Evolutionary conservation across 352 stramenopile species (phyloP).

Genomic region (Globisporangium megalacanthum): DNA sequence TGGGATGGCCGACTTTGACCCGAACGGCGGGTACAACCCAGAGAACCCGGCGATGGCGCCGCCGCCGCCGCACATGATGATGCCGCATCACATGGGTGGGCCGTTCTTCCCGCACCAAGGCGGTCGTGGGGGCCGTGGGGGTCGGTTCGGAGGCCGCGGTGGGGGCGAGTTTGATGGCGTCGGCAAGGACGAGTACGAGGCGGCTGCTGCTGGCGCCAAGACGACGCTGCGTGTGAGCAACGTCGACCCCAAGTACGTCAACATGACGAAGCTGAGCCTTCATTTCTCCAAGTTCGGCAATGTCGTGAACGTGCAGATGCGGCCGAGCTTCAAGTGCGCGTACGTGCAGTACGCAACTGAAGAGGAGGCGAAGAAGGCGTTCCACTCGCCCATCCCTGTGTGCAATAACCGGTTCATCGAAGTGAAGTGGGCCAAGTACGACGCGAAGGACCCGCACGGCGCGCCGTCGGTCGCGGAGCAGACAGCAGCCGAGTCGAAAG

Average conservation of each 20-base stretch:
- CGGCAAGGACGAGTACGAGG: conserved; percentile 21
- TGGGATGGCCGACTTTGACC: conserved; percentile 64
- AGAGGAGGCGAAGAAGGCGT: conserved; percentile 78
- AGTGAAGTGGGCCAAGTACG: conserved; percentile 83
- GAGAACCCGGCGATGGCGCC: conserved; percentile 58
- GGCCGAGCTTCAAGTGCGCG: conserved; percentile 66
- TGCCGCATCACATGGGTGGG: conserved; percentile 49
- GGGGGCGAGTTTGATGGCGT: conserved; percentile 17
- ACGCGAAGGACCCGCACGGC: conserved; percentile 60
- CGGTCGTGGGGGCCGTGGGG: conserved; percentile 34
- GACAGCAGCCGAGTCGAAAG: conserved; percentile 26
- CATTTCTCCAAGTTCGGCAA: conserved; percentile 88
- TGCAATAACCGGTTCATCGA: conserved; percentile 90
- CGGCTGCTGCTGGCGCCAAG: conserved; percentile 24
- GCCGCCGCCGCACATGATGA: conserved; percentile 56
- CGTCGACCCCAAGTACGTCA: conserved; percentile 85
- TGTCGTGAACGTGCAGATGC: conserved; percentile 88
- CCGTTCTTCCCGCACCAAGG: conserved; percentile 34
- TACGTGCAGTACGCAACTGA: conserved; percentile 85
- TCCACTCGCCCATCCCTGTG: conserved; percentile 82
- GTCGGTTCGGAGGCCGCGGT: conserved; percentile 21
- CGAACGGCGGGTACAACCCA: conserved; percentile 47
- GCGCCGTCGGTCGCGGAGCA: conserved; percentile 33
- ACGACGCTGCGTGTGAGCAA: conserved; percentile 82
- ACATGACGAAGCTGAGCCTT: conserved; percentile 84